Conservation (phyloP, 176 grass and related monocot genomes). For the Pontederia paniculata region DNA sequence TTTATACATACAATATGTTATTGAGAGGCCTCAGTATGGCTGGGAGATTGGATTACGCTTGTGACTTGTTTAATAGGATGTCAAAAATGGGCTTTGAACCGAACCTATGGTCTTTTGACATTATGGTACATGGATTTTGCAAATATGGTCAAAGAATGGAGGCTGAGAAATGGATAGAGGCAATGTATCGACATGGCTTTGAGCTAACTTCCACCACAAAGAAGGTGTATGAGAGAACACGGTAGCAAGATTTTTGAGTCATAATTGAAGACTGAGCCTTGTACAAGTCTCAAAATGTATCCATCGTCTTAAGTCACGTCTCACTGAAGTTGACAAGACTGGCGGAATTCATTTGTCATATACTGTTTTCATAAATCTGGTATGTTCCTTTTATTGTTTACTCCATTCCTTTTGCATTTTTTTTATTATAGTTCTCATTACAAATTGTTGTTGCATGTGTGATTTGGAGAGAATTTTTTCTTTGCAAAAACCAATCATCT, state of each 20-base stretch:
- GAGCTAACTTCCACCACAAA: conserved; percentile 61
- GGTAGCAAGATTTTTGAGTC: neutral
- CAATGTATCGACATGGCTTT: conserved; percentile 65
- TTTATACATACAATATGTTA: conserved; percentile 95
- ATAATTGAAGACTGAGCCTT: too few species aligned
- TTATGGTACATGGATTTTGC: conserved; percentile 83
- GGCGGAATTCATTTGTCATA: too few species aligned
- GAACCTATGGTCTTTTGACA: conserved; percentile 81
- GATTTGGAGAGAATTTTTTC: too few species aligned
- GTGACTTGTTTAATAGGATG: conserved; percentile 55
- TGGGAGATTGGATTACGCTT: conserved; percentile 78
- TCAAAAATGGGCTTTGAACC: conserved; percentile 59
- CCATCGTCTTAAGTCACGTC: too few species aligned
- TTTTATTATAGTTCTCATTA: too few species aligned
- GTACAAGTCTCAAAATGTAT: too few species aligned
- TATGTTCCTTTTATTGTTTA: too few species aligned
- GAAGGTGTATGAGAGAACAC: conserved; percentile 46
- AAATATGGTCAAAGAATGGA: conserved; percentile 51
- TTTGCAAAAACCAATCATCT: too few species aligned
- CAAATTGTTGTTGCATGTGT: too few species aligned
- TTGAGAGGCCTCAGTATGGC: conserved; percentile 48
- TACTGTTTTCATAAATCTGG: too few species aligned
- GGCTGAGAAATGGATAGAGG: conserved; percentile 84
- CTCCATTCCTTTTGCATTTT: too few species aligned
- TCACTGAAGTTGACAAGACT: too few species aligned